Conservation (phyloP, 805 yeast species). For the Candida sithepensis region DNA sequence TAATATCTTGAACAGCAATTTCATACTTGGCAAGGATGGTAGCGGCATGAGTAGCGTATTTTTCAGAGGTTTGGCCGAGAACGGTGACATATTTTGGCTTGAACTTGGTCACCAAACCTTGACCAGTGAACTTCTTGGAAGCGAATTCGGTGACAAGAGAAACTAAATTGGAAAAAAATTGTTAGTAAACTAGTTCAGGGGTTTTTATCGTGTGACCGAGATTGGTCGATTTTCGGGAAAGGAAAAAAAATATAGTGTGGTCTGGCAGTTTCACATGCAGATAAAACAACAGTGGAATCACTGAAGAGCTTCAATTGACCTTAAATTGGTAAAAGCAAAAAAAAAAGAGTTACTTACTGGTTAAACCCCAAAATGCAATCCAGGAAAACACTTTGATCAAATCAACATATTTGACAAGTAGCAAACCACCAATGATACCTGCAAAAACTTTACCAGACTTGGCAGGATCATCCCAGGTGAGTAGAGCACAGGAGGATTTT, state of each 20-base stretch:
- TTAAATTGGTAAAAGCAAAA: not conserved
- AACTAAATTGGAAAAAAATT: conserved; percentile 18
- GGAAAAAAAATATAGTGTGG: too few species aligned
- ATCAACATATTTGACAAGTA: conserved; percentile 61
- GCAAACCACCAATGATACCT: conserved; percentile 48
- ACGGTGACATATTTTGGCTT: conserved; percentile 50
- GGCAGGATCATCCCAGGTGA: conserved; percentile 75
- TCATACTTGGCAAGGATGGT: conserved; percentile 47
- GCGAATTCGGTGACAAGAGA: conserved; percentile 76
- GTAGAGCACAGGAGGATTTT: conserved; percentile 32
- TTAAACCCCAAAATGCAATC: conserved; percentile 53
- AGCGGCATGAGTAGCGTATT: conserved; percentile 34
- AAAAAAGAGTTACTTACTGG: conserved; percentile 19
- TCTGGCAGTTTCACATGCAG: too few species aligned
- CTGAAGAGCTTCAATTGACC: too few species aligned
- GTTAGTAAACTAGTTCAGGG: not conserved
- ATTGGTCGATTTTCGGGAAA: too few species aligned
- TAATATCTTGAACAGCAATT: conserved; percentile 48
- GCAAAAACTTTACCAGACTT: conserved; percentile 77
- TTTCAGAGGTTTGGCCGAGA: conserved; percentile 26
- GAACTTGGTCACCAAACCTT: conserved; percentile 76
- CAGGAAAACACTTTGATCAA: conserved; percentile 58
- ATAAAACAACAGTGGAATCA: too few species aligned
- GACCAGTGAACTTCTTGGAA: conserved; percentile 70
- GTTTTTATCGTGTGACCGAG: conserved; percentile 1